A percentile compares a stretch with the other conserved stretches of the same genome.
These are phyloP conservation scores for Candida nanaspora DNA, from an alignment of 805 yeast genomes.

Conservation along the genomic window DNA sequence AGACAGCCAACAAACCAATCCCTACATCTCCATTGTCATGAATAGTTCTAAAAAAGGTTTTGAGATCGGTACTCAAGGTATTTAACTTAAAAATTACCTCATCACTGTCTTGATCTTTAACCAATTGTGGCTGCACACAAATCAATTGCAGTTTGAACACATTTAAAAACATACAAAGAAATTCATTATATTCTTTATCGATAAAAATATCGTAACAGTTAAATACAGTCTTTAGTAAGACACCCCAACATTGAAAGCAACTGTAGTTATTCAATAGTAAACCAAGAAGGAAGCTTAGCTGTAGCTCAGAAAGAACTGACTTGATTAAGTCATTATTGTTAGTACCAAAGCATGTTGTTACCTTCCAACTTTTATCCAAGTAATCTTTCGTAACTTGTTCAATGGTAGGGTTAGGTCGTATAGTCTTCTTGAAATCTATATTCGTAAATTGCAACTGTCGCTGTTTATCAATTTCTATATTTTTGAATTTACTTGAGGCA, in stretches of 20 bases:
- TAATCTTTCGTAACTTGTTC: constrained; percentile 42
- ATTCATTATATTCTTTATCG: constrained; percentile 13
- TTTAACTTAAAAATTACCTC: constrained; percentile 6
- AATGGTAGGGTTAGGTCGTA: constrained; percentile 27
- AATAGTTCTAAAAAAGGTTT: constrained; percentile 7
- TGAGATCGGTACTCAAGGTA: constrained; percentile 6
- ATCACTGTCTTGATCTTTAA: constrained; percentile 24
- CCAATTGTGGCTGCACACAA: constrained; percentile 5
- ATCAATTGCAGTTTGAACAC: constrained; percentile 29
- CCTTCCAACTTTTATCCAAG: constrained; percentile 57
- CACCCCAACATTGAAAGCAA: constrained; percentile 54
- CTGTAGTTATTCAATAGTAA: constrained; percentile 56
- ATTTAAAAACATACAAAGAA: constrained; percentile 26
- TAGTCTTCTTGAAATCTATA: constrained; percentile 33
- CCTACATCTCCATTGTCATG: constrained; percentile 5
- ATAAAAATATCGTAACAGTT: constrained; percentile 22
- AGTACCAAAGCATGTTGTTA: constrained; percentile 27
- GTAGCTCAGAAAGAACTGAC: constrained; percentile 44
- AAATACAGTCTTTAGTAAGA: constrained; percentile 9
- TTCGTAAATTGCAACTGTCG: constrained; percentile 35
- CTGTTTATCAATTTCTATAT: constrained; percentile 18
- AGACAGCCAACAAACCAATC: constrained; percentile 8
- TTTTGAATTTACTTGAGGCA: constrained; percentile 24
- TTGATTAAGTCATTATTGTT: constrained; percentile 23
- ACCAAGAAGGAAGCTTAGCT: constrained; percentile 41